Conservation (phyloP, 2,329 filamentous ascomycete genomes). For the Didymella glomerata region DNA sequence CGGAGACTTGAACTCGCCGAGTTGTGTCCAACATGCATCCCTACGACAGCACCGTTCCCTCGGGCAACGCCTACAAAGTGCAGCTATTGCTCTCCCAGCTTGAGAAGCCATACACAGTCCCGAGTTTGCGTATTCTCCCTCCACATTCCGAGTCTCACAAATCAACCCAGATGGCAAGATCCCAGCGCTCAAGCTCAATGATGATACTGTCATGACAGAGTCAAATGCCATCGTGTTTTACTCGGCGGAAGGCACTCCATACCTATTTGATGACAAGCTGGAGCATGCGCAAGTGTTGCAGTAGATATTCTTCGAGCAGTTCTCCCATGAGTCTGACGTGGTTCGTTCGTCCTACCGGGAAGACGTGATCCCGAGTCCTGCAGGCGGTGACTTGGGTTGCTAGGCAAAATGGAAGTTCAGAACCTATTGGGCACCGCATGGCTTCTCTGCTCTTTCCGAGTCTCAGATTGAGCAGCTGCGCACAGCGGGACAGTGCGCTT, state of each 20-base stretch:
- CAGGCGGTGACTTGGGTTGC: neutral
- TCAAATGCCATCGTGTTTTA: neutral
- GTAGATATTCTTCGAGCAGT: neutral
- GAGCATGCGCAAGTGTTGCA: neutral
- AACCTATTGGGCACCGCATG: neutral
- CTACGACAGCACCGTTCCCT: neutral
- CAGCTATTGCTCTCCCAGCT: neutral
- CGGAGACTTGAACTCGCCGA: neutral
- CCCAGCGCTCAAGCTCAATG: neutral
- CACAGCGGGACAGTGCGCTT: neutral
- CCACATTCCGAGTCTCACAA: neutral
- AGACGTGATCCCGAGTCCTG: neutral
- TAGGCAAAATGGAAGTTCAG: neutral
- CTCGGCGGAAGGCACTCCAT: neutral
- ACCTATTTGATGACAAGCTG: neutral
- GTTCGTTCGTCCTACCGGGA: neutral
- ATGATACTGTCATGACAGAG: neutral
- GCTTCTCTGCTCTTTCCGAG: neutral
- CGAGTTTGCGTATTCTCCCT: neutral
- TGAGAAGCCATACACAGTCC: neutral
- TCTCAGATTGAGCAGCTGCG: neutral
- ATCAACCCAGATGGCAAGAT: neutral
- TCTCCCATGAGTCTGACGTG: slow-evolving; percentile 1
- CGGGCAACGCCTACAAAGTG: neutral
- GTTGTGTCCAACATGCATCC: neutral